Conservation (phyloP, 306 rosid species). For the Dicorynia guianensis region DNA sequence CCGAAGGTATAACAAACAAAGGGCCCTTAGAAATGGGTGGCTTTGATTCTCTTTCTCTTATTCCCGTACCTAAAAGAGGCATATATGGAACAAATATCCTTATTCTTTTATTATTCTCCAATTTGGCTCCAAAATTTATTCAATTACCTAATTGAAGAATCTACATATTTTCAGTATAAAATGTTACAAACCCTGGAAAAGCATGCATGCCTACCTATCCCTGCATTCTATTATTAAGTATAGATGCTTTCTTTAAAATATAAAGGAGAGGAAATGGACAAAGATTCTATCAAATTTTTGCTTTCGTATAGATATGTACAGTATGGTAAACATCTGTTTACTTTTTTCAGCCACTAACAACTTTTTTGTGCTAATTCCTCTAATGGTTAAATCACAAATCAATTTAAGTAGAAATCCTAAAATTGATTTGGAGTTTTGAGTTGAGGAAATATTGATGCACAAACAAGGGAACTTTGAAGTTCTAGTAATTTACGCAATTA, state of each 20-base stretch:
- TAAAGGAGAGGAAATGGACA: not conserved
- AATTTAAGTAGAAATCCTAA: no score
- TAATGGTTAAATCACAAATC: no score
- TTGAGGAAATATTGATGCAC: no score
- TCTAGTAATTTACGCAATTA: no score
- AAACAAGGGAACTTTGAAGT: no score
- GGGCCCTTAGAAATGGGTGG: slow-evolving; percentile 48
- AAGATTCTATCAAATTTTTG: not conserved
- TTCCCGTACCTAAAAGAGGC: slow-evolving; percentile 39
- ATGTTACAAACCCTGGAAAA: not conserved
- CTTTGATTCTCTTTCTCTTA: slow-evolving; percentile 50
- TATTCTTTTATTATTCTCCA: slow-evolving; percentile 46
- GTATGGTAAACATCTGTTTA: no score
- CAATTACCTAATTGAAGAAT: not conserved
- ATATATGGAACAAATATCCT: slow-evolving; percentile 48
- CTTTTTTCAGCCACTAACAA: no score
- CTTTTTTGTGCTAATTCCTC: no score
- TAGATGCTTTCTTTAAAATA: not conserved
- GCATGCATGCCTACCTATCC: not conserved
- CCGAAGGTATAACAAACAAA: not conserved
- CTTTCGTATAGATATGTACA: not conserved
- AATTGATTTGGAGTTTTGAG: no score
- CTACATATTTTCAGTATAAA: not conserved
- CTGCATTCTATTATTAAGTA: not conserved
- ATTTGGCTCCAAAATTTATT: slow-evolving; percentile 35